Conservation (phyloP, 768 basidiomycete genomes). For the Termitomyces eurrhizus region DNA sequence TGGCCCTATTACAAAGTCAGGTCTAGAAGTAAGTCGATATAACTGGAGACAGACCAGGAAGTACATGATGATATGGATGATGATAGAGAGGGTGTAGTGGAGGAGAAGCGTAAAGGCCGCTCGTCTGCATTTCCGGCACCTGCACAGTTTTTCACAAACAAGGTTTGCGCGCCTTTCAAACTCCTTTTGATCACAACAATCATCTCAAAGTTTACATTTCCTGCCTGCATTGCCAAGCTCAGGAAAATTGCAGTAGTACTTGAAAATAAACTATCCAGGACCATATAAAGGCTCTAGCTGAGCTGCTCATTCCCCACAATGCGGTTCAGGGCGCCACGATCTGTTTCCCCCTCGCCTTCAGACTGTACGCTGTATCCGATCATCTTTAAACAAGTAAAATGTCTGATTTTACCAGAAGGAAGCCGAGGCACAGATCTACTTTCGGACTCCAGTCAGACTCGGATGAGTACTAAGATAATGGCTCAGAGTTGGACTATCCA, state of each 20-base stretch:
- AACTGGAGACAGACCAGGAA: slow-evolving; percentile 23
- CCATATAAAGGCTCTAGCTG: neutral
- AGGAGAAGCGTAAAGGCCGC: slow-evolving; percentile 32
- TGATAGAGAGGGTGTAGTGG: slow-evolving; percentile 33
- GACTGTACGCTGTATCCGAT: slow-evolving; percentile 2
- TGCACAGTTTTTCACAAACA: slow-evolving; percentile 71
- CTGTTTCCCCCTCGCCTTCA: slow-evolving; percentile 13
- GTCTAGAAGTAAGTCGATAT: slow-evolving; percentile 12
- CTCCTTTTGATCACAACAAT: slow-evolving; percentile 6
- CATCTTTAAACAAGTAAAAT: neutral
- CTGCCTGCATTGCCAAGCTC: too few species aligned
- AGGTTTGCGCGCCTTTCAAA: slow-evolving; percentile 35
- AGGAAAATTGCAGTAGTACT: neutral
- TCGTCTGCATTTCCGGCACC: slow-evolving; percentile 59
- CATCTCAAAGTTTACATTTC: neutral
- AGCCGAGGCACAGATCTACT: slow-evolving; percentile 39
- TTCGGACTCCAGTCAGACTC: slow-evolving; percentile 56
- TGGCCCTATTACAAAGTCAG: slow-evolving; percentile 22
- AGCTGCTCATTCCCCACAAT: slow-evolving; percentile 27
- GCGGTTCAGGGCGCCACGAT: slow-evolving; percentile 46
- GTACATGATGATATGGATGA: slow-evolving; percentile 30
- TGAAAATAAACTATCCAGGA: neutral
- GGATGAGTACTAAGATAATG: slow-evolving; percentile 25
- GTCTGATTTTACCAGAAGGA: slow-evolving; percentile 8
- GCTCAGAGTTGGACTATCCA: slow-evolving; percentile 29